These are phyloP conservation scores for Aspergillus clavatus DNA, from an alignment of 2,329 filamentous ascomycete genomes.

Conservation along the genomic window DNA sequence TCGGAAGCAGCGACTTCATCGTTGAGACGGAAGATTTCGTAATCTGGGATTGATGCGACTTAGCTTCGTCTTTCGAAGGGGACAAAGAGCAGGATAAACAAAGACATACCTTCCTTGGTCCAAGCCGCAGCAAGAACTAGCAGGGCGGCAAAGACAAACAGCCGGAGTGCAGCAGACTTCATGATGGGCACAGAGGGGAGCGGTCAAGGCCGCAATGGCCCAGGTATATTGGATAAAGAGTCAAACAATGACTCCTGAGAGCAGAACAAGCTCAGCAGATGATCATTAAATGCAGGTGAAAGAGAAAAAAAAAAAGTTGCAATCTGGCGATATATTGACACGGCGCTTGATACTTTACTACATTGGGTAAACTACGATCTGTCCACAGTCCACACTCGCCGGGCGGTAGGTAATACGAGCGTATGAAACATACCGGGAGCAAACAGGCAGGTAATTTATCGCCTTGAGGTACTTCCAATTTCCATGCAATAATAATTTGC, in stretches of 20 bases:
- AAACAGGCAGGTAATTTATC: background rate
- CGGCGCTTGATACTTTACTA: background rate
- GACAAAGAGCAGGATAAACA: background rate
- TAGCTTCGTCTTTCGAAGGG: background rate
- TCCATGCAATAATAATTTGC: no score
- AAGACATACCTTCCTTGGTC: conserved; percentile 73
- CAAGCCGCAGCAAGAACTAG: conserved; percentile 69
- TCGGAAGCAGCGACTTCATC: conserved; percentile 77
- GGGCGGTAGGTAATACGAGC: background rate
- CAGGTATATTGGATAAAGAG: conserved; percentile 6
- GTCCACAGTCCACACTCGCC: background rate
- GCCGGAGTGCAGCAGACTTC: conserved; percentile 61
- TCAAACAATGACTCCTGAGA: conserved; percentile 1
- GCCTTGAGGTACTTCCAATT: no score
- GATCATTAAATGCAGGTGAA: no score
- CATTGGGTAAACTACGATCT: background rate
- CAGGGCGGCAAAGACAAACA: conserved; percentile 65
- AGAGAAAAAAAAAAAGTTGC: background rate
- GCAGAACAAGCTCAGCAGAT: no score
- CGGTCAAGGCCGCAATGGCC: conserved; percentile 22
- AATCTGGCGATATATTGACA: background rate
- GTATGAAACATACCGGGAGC: background rate
- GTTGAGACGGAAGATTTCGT: conserved; percentile 93
- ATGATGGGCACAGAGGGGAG: conserved; percentile 48
- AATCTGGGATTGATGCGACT: conserved; percentile 55